A percentile compares a stretch with the other conserved stretches of the same genome.
These are phyloP conservation scores for Ascochyta viciae-villosae DNA, from an alignment of 2,329 filamentous ascomycete species.

Conservation along the genomic window DNA sequence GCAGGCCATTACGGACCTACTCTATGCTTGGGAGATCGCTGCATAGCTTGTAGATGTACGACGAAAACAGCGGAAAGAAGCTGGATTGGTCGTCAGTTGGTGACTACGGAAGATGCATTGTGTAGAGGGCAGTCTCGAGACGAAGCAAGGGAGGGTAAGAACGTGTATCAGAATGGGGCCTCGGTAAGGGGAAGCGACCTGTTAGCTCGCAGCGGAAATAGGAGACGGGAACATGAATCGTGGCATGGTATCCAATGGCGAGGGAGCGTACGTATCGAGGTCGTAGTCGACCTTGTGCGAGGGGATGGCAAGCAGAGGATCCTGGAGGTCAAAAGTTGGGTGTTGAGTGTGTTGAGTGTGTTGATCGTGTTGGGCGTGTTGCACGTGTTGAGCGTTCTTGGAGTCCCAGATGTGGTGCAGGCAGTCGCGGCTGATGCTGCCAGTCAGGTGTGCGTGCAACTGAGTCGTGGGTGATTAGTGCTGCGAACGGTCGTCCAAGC, in stretches of 20 bases:
- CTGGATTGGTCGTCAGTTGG: constrained; percentile 45
- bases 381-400: constrained; percentile 59
- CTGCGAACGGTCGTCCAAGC: constrained; percentile 39
- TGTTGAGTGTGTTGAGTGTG: constrained; percentile 29
- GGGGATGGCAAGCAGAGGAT: constrained; percentile 74
- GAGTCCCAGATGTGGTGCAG: constrained; percentile 76
- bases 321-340: constrained; percentile 64
- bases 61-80: constrained; percentile 80
- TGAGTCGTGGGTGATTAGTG: constrained; percentile 50
- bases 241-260: constrained; percentile 2
- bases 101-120: background rate
- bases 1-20: constrained; percentile 55
- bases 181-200: background rate
- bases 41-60: constrained; percentile 79
- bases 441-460: constrained; percentile 82
- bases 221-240: constrained; percentile 16
- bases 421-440: constrained; percentile 75
- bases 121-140: background rate
- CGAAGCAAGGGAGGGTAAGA: constrained; percentile 7
- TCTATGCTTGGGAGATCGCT: constrained; percentile 66
- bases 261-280: constrained; percentile 65
- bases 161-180: constrained; percentile 12
- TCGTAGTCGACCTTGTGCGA: constrained; percentile 75
- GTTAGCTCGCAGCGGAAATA: constrained; percentile 10
- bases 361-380: too few species aligned